Base-by-base conservation (phyloP, 441 rosid species). In the Populus hybrid region DNA sequence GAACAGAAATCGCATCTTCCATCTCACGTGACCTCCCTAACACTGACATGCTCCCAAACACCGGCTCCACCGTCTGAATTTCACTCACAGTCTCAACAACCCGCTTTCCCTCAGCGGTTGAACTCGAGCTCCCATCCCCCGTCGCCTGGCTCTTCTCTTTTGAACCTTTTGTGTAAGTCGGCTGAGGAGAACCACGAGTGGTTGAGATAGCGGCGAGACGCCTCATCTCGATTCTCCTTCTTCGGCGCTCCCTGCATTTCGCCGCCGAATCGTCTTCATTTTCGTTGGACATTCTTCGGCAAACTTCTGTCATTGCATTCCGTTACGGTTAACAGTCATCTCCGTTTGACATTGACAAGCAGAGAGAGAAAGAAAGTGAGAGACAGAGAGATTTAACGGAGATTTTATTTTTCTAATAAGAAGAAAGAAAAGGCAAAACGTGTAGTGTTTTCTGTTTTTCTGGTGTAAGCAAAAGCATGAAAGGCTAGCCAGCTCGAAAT, bases 241-340 rank as follows among this genome's bases (percentile, higher is more conserved):
- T 89, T 70, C 96, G 91, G 24, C 94, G 87, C 77, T 92, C 87
- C 61, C 93, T 85, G 87, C 98, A 92, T 87, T 85, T 89, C 14
- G 38, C 87, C 3, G 90, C 86, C 0, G 89, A 81, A 80, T 86
- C 90, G 35, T 87, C 87, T 67, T 76, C 87, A 10, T 75, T 80
- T 30, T 81, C 80, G 61, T 78, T 85, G 8, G 79, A 78, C 83
- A 85, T 85, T 75, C 82, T 79, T 73, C 79, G 28, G 77, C 14
- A 83, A 46, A 85, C 75, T 75, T 86, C 88, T 59, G 88, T 86
- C 91, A 86, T 88, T 61, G 70, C 57, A 42, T 40, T 10, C 7
- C 40, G 69, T 9, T 74, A 7, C 67, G 70, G 35, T 24, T 23
- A 61, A 28, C 66, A 46, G 71, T 74, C 75, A 57, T 73, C 66